Evolutionary conservation across 208 protist genomes (phyloP).

Genomic region (Lotmaria passim): DNA sequence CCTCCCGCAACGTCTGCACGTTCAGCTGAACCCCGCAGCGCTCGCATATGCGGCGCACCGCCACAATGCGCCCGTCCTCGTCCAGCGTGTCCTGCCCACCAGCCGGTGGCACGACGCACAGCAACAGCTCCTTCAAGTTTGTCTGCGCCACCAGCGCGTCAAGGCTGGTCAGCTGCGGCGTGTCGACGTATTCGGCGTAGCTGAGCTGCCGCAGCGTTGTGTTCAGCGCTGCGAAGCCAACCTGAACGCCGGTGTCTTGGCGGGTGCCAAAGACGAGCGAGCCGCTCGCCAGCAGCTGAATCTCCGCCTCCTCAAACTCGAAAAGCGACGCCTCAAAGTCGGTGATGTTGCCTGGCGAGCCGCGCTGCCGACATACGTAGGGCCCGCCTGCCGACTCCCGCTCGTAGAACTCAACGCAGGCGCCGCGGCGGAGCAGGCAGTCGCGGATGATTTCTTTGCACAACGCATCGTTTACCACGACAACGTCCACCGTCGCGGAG

Average conservation of each 20-base stretch:
- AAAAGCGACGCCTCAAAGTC: constrained; percentile 92
- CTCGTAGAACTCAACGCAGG: constrained; percentile 85
- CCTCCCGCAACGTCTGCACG: constrained; percentile 36
- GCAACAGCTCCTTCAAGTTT: constrained; percentile 84
- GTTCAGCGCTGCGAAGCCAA: constrained; percentile 86
- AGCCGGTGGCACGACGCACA: constrained; percentile 23
- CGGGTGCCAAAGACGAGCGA: constrained; percentile 46
- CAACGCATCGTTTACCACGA: constrained; percentile 84
- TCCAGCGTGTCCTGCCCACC: constrained; percentile 5
- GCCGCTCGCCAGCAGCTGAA: constrained; percentile 81
- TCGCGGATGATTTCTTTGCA: constrained; percentile 87
- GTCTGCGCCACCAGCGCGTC: constrained; percentile 83
- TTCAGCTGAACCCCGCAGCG: constrained; percentile 67
- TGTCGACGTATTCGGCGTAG: constrained; percentile 84
- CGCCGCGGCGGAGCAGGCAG: constrained; percentile 80
- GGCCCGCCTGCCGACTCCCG: constrained; percentile 40
- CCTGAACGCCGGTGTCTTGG: constrained; percentile 39
- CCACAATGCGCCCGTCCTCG: constrained; percentile 56
- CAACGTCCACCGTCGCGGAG: constrained; percentile 47
- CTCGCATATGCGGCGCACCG: constrained; percentile 81
- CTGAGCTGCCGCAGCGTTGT: constrained; percentile 81
- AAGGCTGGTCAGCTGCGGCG: constrained; percentile 70
- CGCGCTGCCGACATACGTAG: constrained; percentile 84
- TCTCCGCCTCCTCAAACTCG: constrained; percentile 85
- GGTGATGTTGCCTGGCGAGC: constrained; percentile 85